phyloP scores from a whole-genome alignment of 306 rosid species.

The Fragaria ananassa region DNA sequence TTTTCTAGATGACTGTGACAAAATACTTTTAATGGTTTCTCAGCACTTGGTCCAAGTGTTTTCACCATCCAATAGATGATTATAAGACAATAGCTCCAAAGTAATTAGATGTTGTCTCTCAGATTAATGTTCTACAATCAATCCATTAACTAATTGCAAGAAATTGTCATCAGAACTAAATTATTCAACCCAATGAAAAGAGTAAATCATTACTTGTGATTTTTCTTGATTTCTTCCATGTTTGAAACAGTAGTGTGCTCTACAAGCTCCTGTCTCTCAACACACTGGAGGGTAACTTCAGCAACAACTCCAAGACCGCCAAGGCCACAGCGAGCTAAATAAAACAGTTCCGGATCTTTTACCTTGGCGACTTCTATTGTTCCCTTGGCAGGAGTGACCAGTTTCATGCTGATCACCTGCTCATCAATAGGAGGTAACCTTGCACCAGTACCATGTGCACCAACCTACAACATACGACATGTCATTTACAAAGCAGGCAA shows the following conservation, averaged over 20 bases:
- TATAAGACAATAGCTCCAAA: background rate
- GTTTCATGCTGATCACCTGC: constrained; percentile 82
- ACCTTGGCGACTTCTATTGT: constrained; percentile 80
- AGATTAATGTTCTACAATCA: constrained; percentile 1
- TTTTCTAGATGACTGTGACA: background rate
- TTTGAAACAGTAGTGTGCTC: constrained; percentile 81
- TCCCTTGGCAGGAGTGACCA: constrained; percentile 94
- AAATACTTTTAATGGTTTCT: background rate
- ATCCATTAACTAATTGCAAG: constrained; percentile 13
- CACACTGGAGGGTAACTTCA: constrained; percentile 95
- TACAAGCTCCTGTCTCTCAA: constrained; percentile 94
- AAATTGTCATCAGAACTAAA: constrained; percentile 1
- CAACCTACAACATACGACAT: constrained; percentile 56
- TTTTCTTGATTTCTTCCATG: constrained; percentile 82
- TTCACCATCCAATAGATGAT: background rate
- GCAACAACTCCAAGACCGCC: constrained; percentile 98
- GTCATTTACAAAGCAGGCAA: background rate
- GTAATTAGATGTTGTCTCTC: background rate
- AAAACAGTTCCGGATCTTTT: constrained; percentile 85
- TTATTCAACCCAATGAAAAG: background rate
- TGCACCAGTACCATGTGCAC: constrained; percentile 99
- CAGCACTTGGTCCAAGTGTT: background rate
- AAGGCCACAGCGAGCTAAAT: constrained; percentile 94
- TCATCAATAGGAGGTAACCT: constrained; percentile 95
- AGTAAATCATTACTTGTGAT: constrained; percentile 66